phyloP scores from a whole-genome alignment of 1,284 basidiomycete genomes.

The Puccinia triticina region DNA sequence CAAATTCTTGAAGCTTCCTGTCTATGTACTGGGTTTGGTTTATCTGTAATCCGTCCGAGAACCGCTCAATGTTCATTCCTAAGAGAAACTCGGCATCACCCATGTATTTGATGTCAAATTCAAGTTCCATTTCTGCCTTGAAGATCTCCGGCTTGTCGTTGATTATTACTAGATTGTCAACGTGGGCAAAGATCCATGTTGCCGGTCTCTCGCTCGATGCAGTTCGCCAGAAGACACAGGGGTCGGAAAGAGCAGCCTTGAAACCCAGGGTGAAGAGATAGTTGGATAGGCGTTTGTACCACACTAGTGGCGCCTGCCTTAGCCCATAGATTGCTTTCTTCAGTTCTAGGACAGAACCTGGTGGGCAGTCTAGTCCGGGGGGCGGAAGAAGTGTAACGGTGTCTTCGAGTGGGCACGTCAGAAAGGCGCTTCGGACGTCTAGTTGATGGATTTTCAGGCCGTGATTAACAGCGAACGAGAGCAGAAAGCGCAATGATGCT shows the following conservation, averaged over 20 bases:
- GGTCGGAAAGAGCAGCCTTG: too few species aligned
- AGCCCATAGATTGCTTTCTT: slow-evolving; percentile 23
- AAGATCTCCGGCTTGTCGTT: background rate
- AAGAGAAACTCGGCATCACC: too few species aligned
- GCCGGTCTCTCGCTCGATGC: background rate
- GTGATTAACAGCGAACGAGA: too few species aligned
- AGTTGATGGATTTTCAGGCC: too few species aligned
- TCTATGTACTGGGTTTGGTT: background rate
- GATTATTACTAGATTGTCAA: slow-evolving; percentile 8
- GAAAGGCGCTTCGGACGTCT: too few species aligned
- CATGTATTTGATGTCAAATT: slow-evolving; percentile 19
- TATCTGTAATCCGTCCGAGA: background rate
- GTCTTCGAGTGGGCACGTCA: too few species aligned
- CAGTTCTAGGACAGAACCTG: background rate
- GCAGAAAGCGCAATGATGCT: too few species aligned
- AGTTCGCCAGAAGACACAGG: slow-evolving; percentile 1
- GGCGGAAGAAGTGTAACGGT: background rate
- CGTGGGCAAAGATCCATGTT: background rate
- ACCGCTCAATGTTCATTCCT: too few species aligned
- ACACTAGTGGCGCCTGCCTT: too few species aligned
- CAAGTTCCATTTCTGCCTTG: background rate
- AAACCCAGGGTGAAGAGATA: background rate
- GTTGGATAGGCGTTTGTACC: background rate
- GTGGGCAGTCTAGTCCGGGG: background rate
- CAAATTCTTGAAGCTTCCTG: background rate